These are phyloP conservation scores for Ceratobasidium sp. DNA, from an alignment of 1,284 basidiomycete genomes.

Conservation along the genomic window DNA sequence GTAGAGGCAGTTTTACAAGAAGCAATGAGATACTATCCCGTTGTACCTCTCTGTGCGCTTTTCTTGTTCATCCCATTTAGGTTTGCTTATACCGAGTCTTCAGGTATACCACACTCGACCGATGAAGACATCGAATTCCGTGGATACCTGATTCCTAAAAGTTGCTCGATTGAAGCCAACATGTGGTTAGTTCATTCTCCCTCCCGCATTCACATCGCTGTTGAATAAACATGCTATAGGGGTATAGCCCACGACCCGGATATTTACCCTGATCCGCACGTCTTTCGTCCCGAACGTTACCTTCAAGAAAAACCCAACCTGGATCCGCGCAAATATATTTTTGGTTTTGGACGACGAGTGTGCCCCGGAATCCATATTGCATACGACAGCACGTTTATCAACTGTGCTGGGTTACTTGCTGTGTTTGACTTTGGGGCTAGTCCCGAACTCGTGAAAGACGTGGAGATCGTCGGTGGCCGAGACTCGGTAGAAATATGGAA, in stretches of 20 bases:
- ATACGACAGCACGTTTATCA: constrained; percentile 35
- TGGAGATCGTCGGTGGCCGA: neutral
- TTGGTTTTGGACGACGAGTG: constrained; percentile 29
- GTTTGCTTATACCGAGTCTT: neutral
- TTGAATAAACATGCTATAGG: neutral
- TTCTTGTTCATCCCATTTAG: neutral
- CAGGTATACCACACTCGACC: constrained; percentile 9
- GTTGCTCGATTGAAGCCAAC: constrained; percentile 14
- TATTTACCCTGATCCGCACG: constrained; percentile 35
- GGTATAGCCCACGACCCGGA: constrained; percentile 40
- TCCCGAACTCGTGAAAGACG: neutral
- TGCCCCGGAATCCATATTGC: constrained; percentile 42
- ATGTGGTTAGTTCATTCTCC: neutral
- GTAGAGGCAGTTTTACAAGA: constrained; percentile 48
- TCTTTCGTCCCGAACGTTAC: constrained; percentile 37
- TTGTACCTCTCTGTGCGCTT: constrained; percentile 8
- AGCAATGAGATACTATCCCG: constrained; percentile 27
- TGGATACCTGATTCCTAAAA: constrained; percentile 22
- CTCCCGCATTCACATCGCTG: too few relatives aligned
- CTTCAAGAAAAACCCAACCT: constrained; percentile 29
- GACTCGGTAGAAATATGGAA: constrained; percentile 7
- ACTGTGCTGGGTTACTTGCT: constrained; percentile 21
- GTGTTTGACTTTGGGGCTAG: constrained; percentile 17
- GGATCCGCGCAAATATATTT: constrained; percentile 30
- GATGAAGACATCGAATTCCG: constrained; percentile 17